A percentile compares a stretch with the other conserved stretches of the same genome.
These are phyloP conservation scores for Syzygium jambos DNA, from an alignment of 345 rosid species.

Conservation along the genomic window DNA sequence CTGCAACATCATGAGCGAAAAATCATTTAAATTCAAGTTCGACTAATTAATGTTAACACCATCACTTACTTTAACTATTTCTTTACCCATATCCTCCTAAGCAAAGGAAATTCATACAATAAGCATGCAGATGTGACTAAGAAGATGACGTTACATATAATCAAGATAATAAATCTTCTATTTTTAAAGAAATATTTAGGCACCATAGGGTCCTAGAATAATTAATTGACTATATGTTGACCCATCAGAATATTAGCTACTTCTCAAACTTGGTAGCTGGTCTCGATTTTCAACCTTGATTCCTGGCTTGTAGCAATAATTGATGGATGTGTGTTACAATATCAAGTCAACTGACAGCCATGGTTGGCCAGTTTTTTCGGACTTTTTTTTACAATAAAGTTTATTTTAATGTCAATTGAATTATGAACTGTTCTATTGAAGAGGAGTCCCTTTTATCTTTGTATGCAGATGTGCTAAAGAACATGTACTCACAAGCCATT, in stretches of 20 bases:
- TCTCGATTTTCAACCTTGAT: neutral
- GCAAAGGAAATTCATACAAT: neutral
- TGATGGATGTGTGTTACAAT: neutral
- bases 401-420: neutral
- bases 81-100: neutral
- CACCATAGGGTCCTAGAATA: neutral
- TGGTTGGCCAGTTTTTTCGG: neutral
- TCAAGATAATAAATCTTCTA: neutral
- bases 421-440: neutral
- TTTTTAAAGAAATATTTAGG: neutral
- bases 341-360: neutral
- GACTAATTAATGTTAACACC: neutral
- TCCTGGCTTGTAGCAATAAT: neutral
- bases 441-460: neutral
- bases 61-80: neutral
- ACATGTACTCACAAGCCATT: slow-evolving; percentile 70
- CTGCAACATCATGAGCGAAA: slow-evolving; percentile 20
- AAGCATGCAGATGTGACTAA: neutral
- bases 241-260: neutral
- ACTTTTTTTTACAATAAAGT: neutral
- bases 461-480: neutral
- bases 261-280: neutral
- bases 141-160: neutral
- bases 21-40: neutral
- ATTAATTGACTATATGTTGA: neutral